Evolutionary conservation across 106 monocot genomes (phyloP).

Genomic region (Dioscorea zingiberensis): DNA sequence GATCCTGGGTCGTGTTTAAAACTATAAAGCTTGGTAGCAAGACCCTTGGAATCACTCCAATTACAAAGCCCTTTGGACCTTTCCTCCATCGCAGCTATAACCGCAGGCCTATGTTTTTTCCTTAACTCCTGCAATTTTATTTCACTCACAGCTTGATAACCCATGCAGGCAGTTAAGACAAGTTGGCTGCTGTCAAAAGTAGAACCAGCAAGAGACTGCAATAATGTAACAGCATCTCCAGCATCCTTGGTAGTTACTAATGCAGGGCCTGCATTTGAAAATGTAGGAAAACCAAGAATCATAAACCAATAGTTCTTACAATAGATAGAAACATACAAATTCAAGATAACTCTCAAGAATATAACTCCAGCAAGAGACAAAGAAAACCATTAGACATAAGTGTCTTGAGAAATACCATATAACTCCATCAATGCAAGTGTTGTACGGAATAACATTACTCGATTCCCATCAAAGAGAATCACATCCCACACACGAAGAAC

Average conservation of each 20-base stretch:
- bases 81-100: slow-evolving; percentile 74
- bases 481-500: slow-evolving; percentile 97
- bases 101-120: slow-evolving; percentile 59
- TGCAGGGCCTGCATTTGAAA: slow-evolving; percentile 62
- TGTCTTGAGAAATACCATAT: slow-evolving; percentile 74
- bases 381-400: neutral
- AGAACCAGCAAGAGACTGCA: slow-evolving; percentile 92
- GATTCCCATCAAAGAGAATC: slow-evolving; percentile 92
- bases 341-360: no score
- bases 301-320: neutral
- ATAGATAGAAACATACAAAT: no score
- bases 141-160: slow-evolving; percentile 78
- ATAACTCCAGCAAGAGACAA: no score
- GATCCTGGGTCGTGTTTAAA: slow-evolving; percentile 78
- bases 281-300: neutral
- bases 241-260: slow-evolving; percentile 90
- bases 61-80: slow-evolving; percentile 51
- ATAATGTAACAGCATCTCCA: slow-evolving; percentile 90
- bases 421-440: slow-evolving; percentile 91
- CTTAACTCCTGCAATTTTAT: slow-evolving; percentile 57
- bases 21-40: slow-evolving; percentile 85
- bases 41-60: slow-evolving; percentile 63
- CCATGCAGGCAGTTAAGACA: slow-evolving; percentile 95
- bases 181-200: slow-evolving; percentile 97
- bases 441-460: slow-evolving; percentile 79